These are phyloP conservation scores for Chrysoporthe puriensis DNA, from an alignment of 2,329 filamentous ascomycete genomes.

Conservation along the genomic window DNA sequence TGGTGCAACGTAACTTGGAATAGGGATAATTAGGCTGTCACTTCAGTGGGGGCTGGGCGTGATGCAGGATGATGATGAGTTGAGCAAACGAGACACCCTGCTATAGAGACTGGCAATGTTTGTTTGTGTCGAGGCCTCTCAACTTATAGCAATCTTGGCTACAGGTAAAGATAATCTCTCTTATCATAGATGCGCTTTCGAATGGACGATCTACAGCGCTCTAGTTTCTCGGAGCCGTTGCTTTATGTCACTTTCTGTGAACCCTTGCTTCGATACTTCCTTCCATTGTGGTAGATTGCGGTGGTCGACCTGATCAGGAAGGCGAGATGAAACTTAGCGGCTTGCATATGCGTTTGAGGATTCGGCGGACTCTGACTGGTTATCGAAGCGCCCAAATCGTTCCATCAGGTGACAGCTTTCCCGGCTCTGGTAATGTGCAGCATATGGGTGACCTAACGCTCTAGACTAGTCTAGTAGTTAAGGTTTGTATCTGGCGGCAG, in stretches of 20 bases:
- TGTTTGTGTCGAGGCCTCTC: neutral
- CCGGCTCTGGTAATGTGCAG: too few species aligned
- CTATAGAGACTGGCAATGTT: neutral
- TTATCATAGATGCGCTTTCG: neutral
- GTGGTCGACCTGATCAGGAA: neutral
- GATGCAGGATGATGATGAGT: neutral
- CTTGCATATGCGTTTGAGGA: too few species aligned
- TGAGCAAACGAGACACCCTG: neutral
- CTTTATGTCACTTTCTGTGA: neutral
- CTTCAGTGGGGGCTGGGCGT: too few species aligned
- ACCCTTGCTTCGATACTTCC: neutral
- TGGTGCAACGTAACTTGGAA: neutral
- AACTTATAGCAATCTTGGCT: rapidly evolving
- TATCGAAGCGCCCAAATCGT: too few species aligned
- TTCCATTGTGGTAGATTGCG: neutral
- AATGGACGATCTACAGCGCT: neutral
- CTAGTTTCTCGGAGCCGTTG: neutral
- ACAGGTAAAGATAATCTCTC: neutral
- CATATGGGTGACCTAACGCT: too few species aligned
- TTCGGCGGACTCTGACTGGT: too few species aligned
- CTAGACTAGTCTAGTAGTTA: too few species aligned
- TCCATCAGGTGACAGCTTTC: too few species aligned
- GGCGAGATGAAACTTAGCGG: neutral
- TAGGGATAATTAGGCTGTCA: neutral
- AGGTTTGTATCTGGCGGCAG: too few species aligned